Conservation (phyloP, 1,139 yeast species). For the Kluyveromyces sp. region DNA sequence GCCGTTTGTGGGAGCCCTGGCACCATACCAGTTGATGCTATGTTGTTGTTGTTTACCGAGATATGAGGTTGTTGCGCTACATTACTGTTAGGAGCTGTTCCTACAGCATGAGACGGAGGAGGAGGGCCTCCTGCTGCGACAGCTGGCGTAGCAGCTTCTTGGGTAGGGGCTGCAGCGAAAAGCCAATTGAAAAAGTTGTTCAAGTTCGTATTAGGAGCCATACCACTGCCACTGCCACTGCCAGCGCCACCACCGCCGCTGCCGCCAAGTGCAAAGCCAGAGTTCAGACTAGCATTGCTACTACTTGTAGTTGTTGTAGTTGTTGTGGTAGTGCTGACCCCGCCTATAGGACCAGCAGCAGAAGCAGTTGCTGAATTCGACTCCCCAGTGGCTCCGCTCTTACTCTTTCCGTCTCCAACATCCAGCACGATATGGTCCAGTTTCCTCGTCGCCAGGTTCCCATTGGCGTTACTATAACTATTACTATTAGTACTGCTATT, state of each 20-base stretch:
- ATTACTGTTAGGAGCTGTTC: neutral
- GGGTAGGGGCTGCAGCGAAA: slow-evolving; percentile 10
- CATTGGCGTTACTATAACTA: too few species aligned
- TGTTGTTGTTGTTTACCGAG: too few species aligned
- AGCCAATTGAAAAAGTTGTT: slow-evolving; percentile 26
- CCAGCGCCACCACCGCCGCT: neutral
- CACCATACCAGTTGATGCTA: too few species aligned
- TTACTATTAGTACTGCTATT: too few species aligned
- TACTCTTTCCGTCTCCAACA: neutral
- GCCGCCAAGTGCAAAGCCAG: neutral
- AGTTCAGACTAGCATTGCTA: neutral
- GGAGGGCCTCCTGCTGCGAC: neutral
- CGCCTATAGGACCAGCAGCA: neutral
- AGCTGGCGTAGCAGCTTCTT: neutral
- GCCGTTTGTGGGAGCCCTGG: too few species aligned
- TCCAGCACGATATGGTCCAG: slow-evolving; percentile 5
- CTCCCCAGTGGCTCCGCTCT: neutral
- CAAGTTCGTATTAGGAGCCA: slow-evolving; percentile 1
- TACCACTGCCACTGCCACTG: neutral
- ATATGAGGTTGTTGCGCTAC: neutral
- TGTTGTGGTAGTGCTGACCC: neutral
- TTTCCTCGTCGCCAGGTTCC: neutral
- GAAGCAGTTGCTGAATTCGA: neutral
- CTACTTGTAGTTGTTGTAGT: neutral
- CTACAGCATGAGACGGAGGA: neutral